phyloP scores from a whole-genome alignment of 2,329 filamentous ascomycete genomes.

The Fonsecaea monophora region DNA sequence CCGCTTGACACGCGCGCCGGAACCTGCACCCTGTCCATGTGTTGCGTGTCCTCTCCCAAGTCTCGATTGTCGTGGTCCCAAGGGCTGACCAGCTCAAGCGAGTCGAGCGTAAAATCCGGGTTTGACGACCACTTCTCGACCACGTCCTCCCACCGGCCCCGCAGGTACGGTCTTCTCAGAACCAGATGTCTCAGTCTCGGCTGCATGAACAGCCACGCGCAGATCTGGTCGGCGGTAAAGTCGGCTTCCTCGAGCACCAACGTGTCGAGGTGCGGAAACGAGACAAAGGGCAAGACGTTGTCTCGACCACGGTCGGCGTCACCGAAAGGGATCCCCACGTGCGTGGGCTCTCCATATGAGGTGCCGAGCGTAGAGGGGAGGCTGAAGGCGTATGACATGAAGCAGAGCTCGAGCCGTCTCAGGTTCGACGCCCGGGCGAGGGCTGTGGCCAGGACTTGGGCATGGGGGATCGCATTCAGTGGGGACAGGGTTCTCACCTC shows the following conservation, averaged over 20 bases:
- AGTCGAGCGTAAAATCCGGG: constrained; percentile 15
- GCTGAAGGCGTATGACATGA: background rate
- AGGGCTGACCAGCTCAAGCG: constrained; percentile 1
- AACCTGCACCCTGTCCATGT: background rate
- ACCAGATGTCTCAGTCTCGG: constrained; percentile 20
- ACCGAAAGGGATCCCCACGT: background rate
- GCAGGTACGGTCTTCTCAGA: constrained; percentile 11
- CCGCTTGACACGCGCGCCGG: constrained; percentile 17
- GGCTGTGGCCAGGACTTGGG: background rate
- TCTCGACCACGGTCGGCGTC: background rate
- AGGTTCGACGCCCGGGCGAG: constrained; percentile 14
- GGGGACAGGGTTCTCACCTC: background rate
- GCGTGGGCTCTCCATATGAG: background rate
- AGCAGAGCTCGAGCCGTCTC: constrained; percentile 17
- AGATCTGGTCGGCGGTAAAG: constrained; percentile 10
- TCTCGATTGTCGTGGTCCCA: constrained; percentile 3
- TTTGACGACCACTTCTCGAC: constrained; percentile 9
- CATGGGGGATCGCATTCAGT: background rate
- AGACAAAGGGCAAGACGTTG: constrained; percentile 8
- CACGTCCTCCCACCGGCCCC: constrained; percentile 15
- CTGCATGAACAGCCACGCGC: constrained; percentile 22
- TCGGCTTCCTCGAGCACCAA: constrained; percentile 15
- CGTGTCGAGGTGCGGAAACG: constrained; percentile 13
- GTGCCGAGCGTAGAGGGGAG: too few species aligned
- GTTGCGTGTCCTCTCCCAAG: background rate